Conservation (phyloP, 202 grass and related monocot genomes). For the Cymbopogon flexuosus region DNA sequence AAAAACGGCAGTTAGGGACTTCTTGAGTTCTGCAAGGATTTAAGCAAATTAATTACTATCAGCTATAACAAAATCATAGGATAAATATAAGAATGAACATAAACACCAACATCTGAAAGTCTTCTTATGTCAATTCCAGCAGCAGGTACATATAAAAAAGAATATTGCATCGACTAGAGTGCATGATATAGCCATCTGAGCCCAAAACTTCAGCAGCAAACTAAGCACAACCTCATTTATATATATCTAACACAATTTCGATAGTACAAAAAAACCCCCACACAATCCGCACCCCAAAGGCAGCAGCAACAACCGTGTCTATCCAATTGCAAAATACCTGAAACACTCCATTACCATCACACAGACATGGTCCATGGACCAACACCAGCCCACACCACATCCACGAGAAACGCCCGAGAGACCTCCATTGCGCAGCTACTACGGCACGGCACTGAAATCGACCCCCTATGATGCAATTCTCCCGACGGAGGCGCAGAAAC, state of each 20-base stretch:
- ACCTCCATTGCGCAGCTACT: background rate
- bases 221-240: background rate
- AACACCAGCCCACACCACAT: background rate
- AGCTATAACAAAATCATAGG: background rate
- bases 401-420: background rate
- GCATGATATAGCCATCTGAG: too few species aligned
- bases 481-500: background rate
- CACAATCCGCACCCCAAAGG: background rate
- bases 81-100: background rate
- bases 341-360: background rate
- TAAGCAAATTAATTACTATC: constrained; percentile 6
- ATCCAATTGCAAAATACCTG: background rate
- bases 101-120: background rate
- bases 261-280: background rate
- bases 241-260: background rate
- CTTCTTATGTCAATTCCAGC: too few species aligned
- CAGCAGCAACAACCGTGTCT: background rate
- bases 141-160: too few species aligned
- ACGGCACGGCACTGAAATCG: background rate
- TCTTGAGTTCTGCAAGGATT: constrained; percentile 77
- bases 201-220: background rate
- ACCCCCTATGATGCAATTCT: background rate
- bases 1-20: constrained; percentile 79
- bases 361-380: background rate
- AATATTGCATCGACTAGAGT: too few species aligned